These are phyloP conservation scores for Aspergillus ostianus DNA, from an alignment of 495 filamentous ascomycete genomes.

Conservation along the genomic window DNA sequence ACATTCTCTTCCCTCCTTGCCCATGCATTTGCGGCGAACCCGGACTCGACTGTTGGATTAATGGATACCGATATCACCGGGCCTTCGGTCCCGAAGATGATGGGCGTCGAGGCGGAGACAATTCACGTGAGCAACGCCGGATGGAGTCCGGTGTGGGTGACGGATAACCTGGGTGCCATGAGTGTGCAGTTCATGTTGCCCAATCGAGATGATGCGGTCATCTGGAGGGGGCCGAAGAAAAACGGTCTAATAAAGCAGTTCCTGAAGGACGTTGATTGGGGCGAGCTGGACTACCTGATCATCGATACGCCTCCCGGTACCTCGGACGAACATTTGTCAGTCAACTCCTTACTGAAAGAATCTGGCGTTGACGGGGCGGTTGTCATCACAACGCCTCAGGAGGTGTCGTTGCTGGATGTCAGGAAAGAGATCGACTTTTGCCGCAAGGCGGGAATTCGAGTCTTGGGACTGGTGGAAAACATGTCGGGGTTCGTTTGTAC, in stretches of 20 bases:
- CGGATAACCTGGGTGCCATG: slow-evolving; percentile 91
- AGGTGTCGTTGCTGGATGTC: slow-evolving; percentile 89
- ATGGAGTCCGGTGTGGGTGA: slow-evolving; percentile 92
- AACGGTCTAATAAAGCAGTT: slow-evolving; percentile 98
- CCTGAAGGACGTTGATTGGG: slow-evolving; percentile 96
- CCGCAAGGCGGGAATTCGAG: slow-evolving; percentile 82
- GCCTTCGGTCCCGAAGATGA: slow-evolving; percentile 94
- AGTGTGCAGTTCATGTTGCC: slow-evolving; percentile 97
- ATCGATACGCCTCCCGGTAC: slow-evolving; percentile 96
- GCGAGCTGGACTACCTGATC: slow-evolving; percentile 85
- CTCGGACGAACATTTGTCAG: slow-evolving; percentile 88
- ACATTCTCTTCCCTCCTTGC: slow-evolving; percentile 86
- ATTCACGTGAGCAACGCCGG: slow-evolving; percentile 82
- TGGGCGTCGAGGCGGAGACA: slow-evolving; percentile 89
- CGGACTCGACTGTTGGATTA: slow-evolving; percentile 73
- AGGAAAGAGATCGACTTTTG: slow-evolving; percentile 97
- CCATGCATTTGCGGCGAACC: slow-evolving; percentile 79
- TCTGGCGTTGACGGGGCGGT: slow-evolving; percentile 90
- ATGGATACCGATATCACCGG: slow-evolving; percentile 98
- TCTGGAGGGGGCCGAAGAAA: slow-evolving; percentile 98
- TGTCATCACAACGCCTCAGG: slow-evolving; percentile 91
- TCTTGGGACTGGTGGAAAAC: slow-evolving; percentile 93
- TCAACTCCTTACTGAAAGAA: slow-evolving; percentile 84
- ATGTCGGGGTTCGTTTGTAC: slow-evolving; percentile 97
- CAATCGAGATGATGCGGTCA: slow-evolving; percentile 85